Evolutionary conservation across 371 early-diverging fungal genomes (phyloP), one percentile per base, ranked within the genome.

Genomic region (Haplosporangium sp.): DNA sequence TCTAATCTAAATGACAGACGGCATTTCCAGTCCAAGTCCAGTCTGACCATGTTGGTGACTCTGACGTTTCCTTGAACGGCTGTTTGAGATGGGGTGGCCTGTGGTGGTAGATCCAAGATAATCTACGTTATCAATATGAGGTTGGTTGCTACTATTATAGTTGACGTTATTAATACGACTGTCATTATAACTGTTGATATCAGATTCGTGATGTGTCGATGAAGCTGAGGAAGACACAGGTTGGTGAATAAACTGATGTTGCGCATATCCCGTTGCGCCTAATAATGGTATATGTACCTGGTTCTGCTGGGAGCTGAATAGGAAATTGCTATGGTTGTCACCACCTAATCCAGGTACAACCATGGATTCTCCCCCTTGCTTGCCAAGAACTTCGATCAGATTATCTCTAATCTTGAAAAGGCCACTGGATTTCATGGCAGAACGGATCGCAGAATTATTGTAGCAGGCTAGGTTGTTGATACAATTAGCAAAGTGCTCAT

Each of bases 341-440:
- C 13, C 10, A 3, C 39, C 40, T 2, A 10, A 4, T 42, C 48
- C 58, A 8, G 37, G 8, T 19, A 55, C 58, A n/a, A 8, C 39
- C 17, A 13, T 27, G 2, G 34, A 2, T 2, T 38, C 57, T 17
- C 56, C 20, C 13, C 59, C 68, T 19, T 42, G 60, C n/a, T 67
- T 71, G 34, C 72, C 63, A 20, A 75, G 65, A 19, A 73, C 76
- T 64, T 76, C 81, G 9, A 84, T 71, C 42, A 84, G 45, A n/a
- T 69, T 76, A 63, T 84, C 85, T 1, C 85, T 72, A 38, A 84
- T 84, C 65, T 83, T 83, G 69, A 84, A 84, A 63, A 84, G 61
- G 2, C 85, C 85, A 13, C 81, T 78, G 4, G 85, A 83, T 56
- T 84, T 84, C 85, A 84, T 84, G 19, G 77, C 76, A 6, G 83